Evolutionary conservation across 805 yeast species (phyloP), one percentile per base, ranked within the genome.

Genomic region (Phaffomyces antillensis): DNA sequence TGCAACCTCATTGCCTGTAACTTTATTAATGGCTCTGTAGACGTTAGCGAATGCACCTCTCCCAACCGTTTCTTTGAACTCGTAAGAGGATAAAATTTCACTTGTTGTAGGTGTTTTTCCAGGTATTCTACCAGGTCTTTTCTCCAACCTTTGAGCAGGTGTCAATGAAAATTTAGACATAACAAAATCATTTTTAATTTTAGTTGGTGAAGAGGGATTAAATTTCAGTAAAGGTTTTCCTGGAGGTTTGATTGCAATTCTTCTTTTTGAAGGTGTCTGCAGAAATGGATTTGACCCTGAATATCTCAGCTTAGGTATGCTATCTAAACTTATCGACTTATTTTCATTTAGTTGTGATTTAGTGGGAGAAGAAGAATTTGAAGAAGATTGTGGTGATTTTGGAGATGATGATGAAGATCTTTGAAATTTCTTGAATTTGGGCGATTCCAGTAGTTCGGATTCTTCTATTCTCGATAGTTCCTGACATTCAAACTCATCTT

Each of bases 11-110:
- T 79, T 81, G 7, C 78, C 77, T 0, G 90, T 84, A 43, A 67
- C 69, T 47, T 73, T 64, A 54, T 88, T 85, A 26, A 80, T 65
- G 0, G 91, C 96, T 47, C 76, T 74, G 62, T 82, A 89, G 5
- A 91, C 97, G 35, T 77, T 76, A 1, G 97, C 98, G 60, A 80
- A 89, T 0, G 97, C 97, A 2, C 99, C 99, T 48, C 77, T 77
- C 3, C 98, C 99, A 3, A 93, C 70, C 33, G 83, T 73, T 40
- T 79, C 83, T 40, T 72, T 70, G 53, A 81, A 68, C 26, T 68
- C 68, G 55, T 76, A 79, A 43, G 72, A 72, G 45, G 55, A 62
- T 53, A 62, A 39, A 4, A 56, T 58, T 36, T 54, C 58, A 26
- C 47, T 51, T 7, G 60, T 51, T 3, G 52, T 53, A 11, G 55